Evolutionary conservation across 257 asterid genomes (phyloP).

Genomic region (Jasminum sambac): DNA sequence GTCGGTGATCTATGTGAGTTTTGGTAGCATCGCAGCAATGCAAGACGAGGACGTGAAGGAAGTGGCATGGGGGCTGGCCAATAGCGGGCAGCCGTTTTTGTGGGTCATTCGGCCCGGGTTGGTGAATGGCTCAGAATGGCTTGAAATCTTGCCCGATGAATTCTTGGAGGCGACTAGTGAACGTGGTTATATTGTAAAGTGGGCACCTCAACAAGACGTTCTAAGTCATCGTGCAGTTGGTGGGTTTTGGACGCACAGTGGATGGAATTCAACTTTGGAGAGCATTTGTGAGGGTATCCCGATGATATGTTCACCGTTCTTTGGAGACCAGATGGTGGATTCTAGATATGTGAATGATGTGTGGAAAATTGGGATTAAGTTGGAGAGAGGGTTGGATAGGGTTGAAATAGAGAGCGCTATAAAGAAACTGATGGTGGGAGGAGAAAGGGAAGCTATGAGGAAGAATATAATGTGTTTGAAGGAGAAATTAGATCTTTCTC

Average conservation of each 20-base stretch:
- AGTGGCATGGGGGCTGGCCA: slow-evolving; percentile 54
- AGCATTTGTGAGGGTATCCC: too few species aligned
- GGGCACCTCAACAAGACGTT: too few species aligned
- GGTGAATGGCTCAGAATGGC: slow-evolving; percentile 21
- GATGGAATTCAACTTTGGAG: too few species aligned
- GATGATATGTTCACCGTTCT: too few species aligned
- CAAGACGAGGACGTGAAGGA: slow-evolving; percentile 39
- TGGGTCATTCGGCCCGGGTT: slow-evolving; percentile 59
- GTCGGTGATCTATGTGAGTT: slow-evolving; percentile 45
- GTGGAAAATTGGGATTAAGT: too few species aligned
- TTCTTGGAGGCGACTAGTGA: neutral
- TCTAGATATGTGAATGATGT: too few species aligned
- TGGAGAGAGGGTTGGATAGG: too few species aligned
- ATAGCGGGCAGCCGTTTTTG: slow-evolving; percentile 41
- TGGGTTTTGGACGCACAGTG: too few species aligned
- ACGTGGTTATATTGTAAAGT: too few species aligned
- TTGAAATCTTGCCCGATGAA: neutral
- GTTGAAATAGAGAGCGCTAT: too few species aligned
- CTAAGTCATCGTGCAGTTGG: too few species aligned
- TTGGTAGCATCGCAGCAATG: slow-evolving; percentile 38
- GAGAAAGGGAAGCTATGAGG: slow-evolving; percentile 35
- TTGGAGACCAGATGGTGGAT: too few species aligned
- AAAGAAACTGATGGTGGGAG: slow-evolving; percentile 34
- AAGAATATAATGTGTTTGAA: slow-evolving; percentile 27
- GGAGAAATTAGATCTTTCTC: slow-evolving; percentile 14